Evolutionary conservation across 1,139 yeast genomes (phyloP), one percentile per base, ranked within the genome.

Genomic region (Pichia cactophila): DNA sequence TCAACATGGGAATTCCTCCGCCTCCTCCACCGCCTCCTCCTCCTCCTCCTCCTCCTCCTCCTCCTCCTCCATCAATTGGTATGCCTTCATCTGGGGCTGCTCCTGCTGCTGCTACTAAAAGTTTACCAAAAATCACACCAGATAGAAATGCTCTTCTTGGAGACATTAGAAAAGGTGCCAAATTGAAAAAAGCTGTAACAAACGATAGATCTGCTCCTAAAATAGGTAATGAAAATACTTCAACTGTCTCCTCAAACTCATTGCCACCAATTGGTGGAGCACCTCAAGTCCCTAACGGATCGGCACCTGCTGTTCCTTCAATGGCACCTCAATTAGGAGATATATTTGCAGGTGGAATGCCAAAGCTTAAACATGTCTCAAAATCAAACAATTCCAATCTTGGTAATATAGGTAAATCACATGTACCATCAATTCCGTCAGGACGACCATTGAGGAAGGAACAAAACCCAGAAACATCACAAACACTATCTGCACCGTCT

Each of bases 271-370:
- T 52, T 2, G 44, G 53, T 33, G 53, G 61, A 5, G 62, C 65
- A 1, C 56, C 65, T 2, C 14, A 29, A 11, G 26, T 42, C 17
- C 51, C 51, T 6, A 41, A 42, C 42, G 48, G 53, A 7, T 42
- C 52, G 10, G 48, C 54, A 1, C 53, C 61, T 10, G 23, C 51
- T 33, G 44, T 49, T 29, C 43, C 57, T 14, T 46, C 66, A 20
- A 61, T 58, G 14, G 56, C 63, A 6, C 83, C 83, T n/a, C 81
- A 73, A 60, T 67, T 87, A 54, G 95, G 90, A 26, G 92, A 85
- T 51, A 75, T 87, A 16, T 81, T 87, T 65, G 94, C 96, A 9
- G 89, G 87, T 11, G 96, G 96, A 1, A 75, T 88, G 64, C 96
- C 96, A 9, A 86, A 85, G 60, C 70, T 88, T 57, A 80, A 78